phyloP scores from a whole-genome alignment of 2,329 filamentous ascomycete species.

The Colletotrichum incanum region DNA sequence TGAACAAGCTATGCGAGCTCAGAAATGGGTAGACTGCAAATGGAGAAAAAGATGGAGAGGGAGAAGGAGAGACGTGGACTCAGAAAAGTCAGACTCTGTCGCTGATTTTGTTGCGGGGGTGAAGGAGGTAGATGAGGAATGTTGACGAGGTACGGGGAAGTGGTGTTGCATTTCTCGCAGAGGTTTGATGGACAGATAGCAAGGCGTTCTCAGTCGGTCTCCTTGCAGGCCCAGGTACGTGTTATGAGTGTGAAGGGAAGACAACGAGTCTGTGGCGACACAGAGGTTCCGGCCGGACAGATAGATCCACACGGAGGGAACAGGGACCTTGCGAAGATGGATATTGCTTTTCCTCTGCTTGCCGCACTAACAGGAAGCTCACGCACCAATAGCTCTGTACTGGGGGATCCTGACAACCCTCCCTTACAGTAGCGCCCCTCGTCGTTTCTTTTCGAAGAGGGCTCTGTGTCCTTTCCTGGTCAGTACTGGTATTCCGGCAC shows the following conservation, averaged over 20 bases:
- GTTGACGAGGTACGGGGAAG: slow-evolving; percentile 34
- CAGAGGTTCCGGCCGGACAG: slow-evolving; percentile 27
- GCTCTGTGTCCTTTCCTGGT: slow-evolving; percentile 36
- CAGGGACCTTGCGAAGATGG: slow-evolving; percentile 38
- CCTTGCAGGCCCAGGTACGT: slow-evolving; percentile 36
- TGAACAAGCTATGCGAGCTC: slow-evolving; percentile 16
- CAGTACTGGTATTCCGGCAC: slow-evolving; percentile 25
- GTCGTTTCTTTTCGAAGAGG: slow-evolving; percentile 44
- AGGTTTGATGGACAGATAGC: slow-evolving; percentile 36
- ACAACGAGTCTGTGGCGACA: slow-evolving; percentile 40
- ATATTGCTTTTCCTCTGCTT: slow-evolving; percentile 44
- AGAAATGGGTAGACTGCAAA: slow-evolving; percentile 26
- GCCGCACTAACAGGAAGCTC: slow-evolving; percentile 44
- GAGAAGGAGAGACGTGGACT: slow-evolving; percentile 42
- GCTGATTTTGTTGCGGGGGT: slow-evolving; percentile 46
- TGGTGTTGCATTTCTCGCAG: slow-evolving; percentile 43
- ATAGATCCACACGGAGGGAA: slow-evolving; percentile 39
- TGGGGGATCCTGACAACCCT: slow-evolving; percentile 38
- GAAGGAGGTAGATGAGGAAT: slow-evolving; percentile 44
- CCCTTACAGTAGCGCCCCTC: slow-evolving; percentile 44
- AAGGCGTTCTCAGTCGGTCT: slow-evolving; percentile 23
- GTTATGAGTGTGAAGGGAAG: slow-evolving; percentile 36
- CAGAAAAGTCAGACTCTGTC: slow-evolving; percentile 45
- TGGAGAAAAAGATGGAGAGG: slow-evolving; percentile 39
- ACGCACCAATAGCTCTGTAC: slow-evolving; percentile 44